Base-by-base conservation (phyloP, 2,329 filamentous ascomycete species). In the Thielaviopsis populi region DNA sequence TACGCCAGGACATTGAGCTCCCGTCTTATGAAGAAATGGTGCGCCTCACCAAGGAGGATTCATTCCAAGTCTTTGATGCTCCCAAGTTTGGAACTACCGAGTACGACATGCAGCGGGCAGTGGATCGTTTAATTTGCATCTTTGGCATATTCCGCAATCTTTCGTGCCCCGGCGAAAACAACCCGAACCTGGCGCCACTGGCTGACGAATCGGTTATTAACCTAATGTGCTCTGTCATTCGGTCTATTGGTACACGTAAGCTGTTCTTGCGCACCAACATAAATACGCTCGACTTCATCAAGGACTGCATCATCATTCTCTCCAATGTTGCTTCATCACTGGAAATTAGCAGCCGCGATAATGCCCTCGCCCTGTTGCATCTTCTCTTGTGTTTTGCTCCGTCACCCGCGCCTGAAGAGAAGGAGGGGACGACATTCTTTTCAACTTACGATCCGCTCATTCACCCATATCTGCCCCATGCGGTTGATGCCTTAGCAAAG, bases 281-380 rank as follows among this genome's bases (percentile, higher is more conserved):
- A 70, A 96, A 96, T 74, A 94, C 88, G 0, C 78, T 96, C 68
- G 94, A 99, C 73, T 92, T 97, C 70, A 95, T 96, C 89, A 99
- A 99, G 75, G 94, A 99, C 73, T 79, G 91, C 37, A 83, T 97
- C 65, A 86, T 90, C 17, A 84, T 95, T 68, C 78, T 99, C 63
- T 96, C 92, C 64, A 97, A 99, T 73, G 83, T 95, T 59, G 85
- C 91, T 7, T 84, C 88, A 58, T 82, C 83, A 10, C 82, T 97
- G 62, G 87, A 92, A 70, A 78, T 99, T 46, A 87, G 91, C 1
- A 87, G 87, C 22, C 86, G 88, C 67, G 91, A 97, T 71, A 91
- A 97, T 71, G 91, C 91, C 0, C 78, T 90, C 46, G 90, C 88
- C 70, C 79, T 97, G 6, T 77, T 99, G 46, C 87, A 95, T 71